phyloP scores from a whole-genome alignment of 306 rosid genomes.

The Lablab purpureus region DNA sequence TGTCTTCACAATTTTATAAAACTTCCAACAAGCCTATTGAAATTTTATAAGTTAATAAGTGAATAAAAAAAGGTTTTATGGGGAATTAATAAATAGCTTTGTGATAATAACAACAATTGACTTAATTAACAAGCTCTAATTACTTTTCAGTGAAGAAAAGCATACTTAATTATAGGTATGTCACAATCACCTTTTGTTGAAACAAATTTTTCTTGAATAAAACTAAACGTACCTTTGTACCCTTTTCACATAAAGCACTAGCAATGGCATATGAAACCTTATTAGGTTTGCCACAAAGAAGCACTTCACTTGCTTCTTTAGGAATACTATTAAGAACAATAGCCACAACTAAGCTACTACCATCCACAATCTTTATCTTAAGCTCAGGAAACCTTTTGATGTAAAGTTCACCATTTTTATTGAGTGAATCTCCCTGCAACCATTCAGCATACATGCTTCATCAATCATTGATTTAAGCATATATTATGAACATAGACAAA shows the following conservation, averaged over 20 bases:
- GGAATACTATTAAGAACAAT: constrained; percentile 69
- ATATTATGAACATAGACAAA: not conserved
- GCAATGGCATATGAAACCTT: constrained; percentile 71
- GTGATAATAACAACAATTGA: too few relatives aligned
- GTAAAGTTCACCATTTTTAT: constrained; percentile 68
- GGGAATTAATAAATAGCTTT: too few relatives aligned
- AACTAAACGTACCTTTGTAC: constrained; percentile 59
- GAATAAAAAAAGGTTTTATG: too few relatives aligned
- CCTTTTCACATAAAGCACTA: constrained; percentile 63
- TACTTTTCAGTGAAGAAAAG: not conserved
- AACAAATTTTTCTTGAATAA: not conserved
- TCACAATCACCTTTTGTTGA: too few relatives aligned
- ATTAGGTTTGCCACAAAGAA: constrained; percentile 63
- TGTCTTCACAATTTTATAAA: too few relatives aligned
- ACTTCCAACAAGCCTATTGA: too few relatives aligned
- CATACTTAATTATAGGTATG: not conserved
- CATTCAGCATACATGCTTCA: not conserved
- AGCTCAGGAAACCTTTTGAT: constrained; percentile 60
- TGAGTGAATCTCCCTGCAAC: constrained; percentile 67
- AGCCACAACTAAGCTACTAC: constrained; percentile 74
- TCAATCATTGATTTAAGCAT: not conserved
- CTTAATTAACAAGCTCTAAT: not conserved
- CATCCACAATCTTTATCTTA: constrained; percentile 78
- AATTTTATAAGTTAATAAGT: too few relatives aligned
- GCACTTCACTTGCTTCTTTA: constrained; percentile 57